Evolutionary conservation across 1,284 basidiomycete genomes (phyloP).

Genomic region (Cerrena zonata): DNA sequence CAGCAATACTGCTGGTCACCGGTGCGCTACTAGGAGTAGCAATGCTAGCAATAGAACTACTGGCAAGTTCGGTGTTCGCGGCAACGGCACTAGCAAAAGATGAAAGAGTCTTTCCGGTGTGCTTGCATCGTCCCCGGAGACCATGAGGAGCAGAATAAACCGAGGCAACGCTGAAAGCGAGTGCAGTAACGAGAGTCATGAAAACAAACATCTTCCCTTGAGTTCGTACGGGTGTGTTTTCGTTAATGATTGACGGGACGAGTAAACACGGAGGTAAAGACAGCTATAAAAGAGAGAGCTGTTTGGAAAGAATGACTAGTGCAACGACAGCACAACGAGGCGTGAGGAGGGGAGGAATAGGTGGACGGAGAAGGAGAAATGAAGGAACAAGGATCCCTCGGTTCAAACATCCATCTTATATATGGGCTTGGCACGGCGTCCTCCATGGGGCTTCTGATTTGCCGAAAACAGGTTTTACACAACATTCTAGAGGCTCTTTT

Average conservation of each 20-base stretch:
- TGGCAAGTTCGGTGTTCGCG: not conserved
- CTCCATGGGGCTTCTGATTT: too few relatives aligned
- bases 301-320: conserved; percentile 13
- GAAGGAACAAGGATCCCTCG: not conserved
- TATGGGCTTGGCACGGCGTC: too few relatives aligned
- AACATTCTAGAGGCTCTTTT: too few relatives aligned
- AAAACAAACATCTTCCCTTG: conserved; percentile 20
- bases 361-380: not conserved
- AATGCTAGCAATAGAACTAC: not conserved
- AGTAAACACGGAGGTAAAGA: not conserved
- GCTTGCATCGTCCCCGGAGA: conserved; percentile 9
- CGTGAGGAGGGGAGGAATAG: not conserved
- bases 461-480: too few relatives aligned
- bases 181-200: conserved; percentile 20
- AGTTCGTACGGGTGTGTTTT: not conserved
- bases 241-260: not conserved
- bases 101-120: not conserved
- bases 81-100: not conserved
- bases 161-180: conserved; percentile 16
- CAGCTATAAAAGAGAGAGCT: not conserved
- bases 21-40: not conserved
- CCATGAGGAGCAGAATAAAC: conserved; percentile 16
- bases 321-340: conserved; percentile 8
- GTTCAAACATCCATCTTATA: too few relatives aligned
- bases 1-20: not conserved